Percentiles rank a stretch among this genome's conserved stretches.
phyloP scores from a whole-genome alignment of 768 basidiomycete genomes.

The Psilocybe cubensis region DNA sequence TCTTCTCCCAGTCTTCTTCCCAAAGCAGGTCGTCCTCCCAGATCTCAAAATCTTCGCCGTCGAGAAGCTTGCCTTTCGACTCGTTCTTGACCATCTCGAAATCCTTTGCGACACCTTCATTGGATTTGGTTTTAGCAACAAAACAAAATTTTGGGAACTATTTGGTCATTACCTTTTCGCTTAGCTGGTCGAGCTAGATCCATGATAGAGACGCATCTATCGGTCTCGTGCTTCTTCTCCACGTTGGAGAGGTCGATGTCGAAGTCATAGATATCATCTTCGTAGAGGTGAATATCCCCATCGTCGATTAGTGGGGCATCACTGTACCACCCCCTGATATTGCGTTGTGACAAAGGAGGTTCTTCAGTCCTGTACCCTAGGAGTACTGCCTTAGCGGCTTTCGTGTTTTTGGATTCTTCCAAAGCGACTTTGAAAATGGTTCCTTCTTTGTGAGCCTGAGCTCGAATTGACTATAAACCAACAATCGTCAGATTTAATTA shows the following conservation, averaged over 20 bases:
- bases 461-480: conserved; percentile 15
- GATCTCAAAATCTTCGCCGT: conserved; percentile 21
- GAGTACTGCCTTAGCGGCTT: conserved; percentile 10
- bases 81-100: conserved; percentile 25
- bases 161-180: conserved; percentile 24
- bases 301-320: conserved; percentile 29
- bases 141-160: too few relatives aligned
- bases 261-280: conserved; percentile 24
- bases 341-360: conserved; percentile 24
- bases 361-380: conserved; percentile 8
- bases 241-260: conserved; percentile 14
- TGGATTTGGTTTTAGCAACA: background rate
- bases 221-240: conserved; percentile 4
- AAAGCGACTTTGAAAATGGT: conserved; percentile 16
- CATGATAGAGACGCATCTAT: conserved; percentile 26
- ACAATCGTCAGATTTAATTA: background rate
- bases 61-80: conserved; percentile 21
- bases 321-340: conserved; percentile 23
- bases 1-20: conserved; percentile 27
- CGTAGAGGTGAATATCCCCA: conserved; percentile 11
- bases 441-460: conserved; percentile 23
- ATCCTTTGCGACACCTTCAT: conserved; percentile 28
- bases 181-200: conserved; percentile 38
- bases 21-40: conserved; percentile 25
- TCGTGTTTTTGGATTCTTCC: conserved; percentile 1